Conservation (phyloP, 495 filamentous ascomycete genomes). For the Rhypophila decipiens region DNA sequence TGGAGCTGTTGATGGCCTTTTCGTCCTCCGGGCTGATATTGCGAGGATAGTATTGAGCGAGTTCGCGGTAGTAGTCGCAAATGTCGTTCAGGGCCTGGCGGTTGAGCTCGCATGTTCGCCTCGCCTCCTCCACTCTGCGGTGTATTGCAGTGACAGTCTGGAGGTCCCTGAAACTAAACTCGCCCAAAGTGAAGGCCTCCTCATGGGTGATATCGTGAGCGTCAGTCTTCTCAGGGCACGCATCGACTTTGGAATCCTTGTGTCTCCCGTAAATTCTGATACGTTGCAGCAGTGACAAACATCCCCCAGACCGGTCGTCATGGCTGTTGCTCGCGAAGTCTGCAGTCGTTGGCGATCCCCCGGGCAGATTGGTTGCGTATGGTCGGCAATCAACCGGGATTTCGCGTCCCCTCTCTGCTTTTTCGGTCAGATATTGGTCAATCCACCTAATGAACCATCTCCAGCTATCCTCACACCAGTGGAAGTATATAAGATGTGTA, state of each 20-base stretch:
- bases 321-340: not conserved
- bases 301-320: too few relatives aligned
- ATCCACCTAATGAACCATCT: constrained; percentile 37
- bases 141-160: constrained; percentile 32
- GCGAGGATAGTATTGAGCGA: not conserved
- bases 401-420: constrained; percentile 1
- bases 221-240: too few relatives aligned
- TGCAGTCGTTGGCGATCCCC: too few relatives aligned
- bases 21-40: not conserved
- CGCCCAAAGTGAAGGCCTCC: constrained; percentile 2
- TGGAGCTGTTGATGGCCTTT: not conserved
- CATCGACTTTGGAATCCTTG: too few relatives aligned
- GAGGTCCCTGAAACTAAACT: constrained; percentile 27
- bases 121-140: constrained; percentile 27
- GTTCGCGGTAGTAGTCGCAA: not conserved
- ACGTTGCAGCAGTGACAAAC: too few relatives aligned
- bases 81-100: constrained; percentile 14
- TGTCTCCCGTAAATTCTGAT: too few relatives aligned
- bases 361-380: not conserved
- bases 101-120: constrained; percentile 27
- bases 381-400: not conserved
- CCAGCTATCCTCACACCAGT: constrained; percentile 44
- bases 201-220: not conserved
- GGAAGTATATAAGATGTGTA: constrained; percentile 31
- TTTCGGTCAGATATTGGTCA: constrained; percentile 24